These are phyloP conservation scores for Cercospora beticola DNA, from an alignment of 2,329 filamentous ascomycete genomes.

Conservation along the genomic window DNA sequence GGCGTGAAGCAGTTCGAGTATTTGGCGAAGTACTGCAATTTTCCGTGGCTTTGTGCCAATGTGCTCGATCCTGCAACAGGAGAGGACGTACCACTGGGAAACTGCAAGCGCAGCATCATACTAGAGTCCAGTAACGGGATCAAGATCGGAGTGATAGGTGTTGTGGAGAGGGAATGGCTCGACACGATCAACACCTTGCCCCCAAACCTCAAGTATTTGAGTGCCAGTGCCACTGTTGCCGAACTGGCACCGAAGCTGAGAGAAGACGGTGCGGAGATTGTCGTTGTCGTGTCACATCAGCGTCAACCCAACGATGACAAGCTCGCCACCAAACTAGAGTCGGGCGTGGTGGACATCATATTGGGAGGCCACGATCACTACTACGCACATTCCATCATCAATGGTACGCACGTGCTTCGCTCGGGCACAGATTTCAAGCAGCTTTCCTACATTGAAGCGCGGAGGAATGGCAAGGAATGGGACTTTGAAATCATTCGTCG, in stretches of 20 bases:
- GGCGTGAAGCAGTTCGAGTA: slow-evolving; percentile 77
- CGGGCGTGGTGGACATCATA: slow-evolving; percentile 74
- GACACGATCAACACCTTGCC: slow-evolving; percentile 85
- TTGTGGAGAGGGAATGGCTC: slow-evolving; percentile 85
- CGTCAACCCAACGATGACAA: slow-evolving; percentile 88
- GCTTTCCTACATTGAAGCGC: slow-evolving; percentile 80
- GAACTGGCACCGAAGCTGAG: slow-evolving; percentile 72
- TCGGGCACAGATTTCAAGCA: slow-evolving; percentile 92
- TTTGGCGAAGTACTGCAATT: slow-evolving; percentile 70
- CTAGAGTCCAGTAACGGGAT: slow-evolving; percentile 78
- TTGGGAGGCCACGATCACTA: slow-evolving; percentile 89
- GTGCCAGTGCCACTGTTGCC: slow-evolving; percentile 71
- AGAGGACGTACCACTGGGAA: slow-evolving; percentile 69
- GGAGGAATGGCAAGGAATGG: slow-evolving; percentile 64
- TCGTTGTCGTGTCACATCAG: slow-evolving; percentile 81
- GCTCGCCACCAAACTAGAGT: slow-evolving; percentile 68
- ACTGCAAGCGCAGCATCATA: slow-evolving; percentile 73
- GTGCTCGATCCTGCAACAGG: slow-evolving; percentile 81
- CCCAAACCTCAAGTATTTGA: slow-evolving; percentile 77
- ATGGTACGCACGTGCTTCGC: slow-evolving; percentile 78
- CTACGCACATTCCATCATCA: slow-evolving; percentile 74
- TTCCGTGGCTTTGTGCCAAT: slow-evolving; percentile 89
- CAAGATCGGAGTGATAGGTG: slow-evolving; percentile 79
- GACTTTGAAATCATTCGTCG: slow-evolving; percentile 53
- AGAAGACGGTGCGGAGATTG: slow-evolving; percentile 74